Evolutionary conservation across 805 yeast species (phyloP).

Genomic region (Lipomyces starkeyi): DNA sequence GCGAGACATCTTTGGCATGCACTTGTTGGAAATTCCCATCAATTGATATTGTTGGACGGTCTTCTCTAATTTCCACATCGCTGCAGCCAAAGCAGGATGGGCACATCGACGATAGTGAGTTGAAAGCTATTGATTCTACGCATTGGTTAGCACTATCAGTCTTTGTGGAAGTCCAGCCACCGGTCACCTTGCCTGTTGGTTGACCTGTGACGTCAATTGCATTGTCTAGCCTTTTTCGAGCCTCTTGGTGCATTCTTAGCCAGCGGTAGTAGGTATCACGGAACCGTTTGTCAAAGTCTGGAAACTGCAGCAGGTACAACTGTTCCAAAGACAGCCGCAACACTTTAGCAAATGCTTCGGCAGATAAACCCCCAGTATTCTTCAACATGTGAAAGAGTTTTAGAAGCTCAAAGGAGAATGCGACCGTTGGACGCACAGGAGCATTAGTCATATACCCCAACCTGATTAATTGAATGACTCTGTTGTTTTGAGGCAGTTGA

Average conservation of each 20-base stretch:
- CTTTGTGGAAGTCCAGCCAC: neutral
- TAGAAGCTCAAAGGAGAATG: too few species aligned
- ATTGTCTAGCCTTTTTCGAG: neutral
- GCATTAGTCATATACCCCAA: neutral
- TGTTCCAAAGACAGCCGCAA: neutral
- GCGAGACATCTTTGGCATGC: neutral
- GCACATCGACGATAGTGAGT: neutral
- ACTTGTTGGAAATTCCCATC: neutral
- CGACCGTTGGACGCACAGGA: neutral
- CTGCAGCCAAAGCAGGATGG: neutral
- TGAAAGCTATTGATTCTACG: neutral
- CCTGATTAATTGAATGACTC: slow-evolving; percentile 2
- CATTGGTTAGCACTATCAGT: neutral
- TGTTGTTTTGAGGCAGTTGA: neutral
- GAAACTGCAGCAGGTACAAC: neutral
- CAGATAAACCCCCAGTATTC: neutral
- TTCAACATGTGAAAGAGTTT: neutral
- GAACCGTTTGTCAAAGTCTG: neutral
- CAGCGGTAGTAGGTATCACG: neutral
- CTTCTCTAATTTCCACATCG: neutral
- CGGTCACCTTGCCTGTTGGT: neutral
- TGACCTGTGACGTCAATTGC: neutral
- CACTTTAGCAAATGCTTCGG: neutral
- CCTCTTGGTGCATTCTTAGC: neutral
- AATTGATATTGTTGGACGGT: neutral